Evolutionary conservation across 352 stramenopile species (phyloP).

Genomic region (Phytopythium boreale): DNA sequence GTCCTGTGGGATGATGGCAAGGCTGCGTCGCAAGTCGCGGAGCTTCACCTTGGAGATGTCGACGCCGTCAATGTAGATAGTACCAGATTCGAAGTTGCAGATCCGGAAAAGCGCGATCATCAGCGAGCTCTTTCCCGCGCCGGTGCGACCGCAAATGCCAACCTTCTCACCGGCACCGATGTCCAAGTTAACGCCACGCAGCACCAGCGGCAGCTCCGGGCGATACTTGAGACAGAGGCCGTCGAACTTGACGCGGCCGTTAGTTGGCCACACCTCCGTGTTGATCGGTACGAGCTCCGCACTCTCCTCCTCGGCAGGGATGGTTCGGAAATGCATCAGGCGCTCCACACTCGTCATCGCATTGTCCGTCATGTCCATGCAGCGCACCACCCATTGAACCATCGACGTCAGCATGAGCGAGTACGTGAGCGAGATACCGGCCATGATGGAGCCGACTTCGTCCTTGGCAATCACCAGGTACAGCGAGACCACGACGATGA

Average conservation of each 20-base stretch:
- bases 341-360: conserved; percentile 49
- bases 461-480: conserved; percentile 66
- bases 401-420: conserved; percentile 36
- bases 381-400: conserved; percentile 32
- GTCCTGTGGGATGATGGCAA: conserved; percentile 72
- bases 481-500: conserved; percentile 85
- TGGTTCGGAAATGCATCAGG: conserved; percentile 29
- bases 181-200: conserved; percentile 26
- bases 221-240: conserved; percentile 30
- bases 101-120: conserved; percentile 47
- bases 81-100: conserved; percentile 48
- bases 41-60: conserved; percentile 51
- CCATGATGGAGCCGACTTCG: conserved; percentile 18
- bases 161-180: conserved; percentile 38
- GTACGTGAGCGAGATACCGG: conserved; percentile 36
- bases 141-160: conserved; percentile 54
- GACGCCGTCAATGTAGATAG: conserved; percentile 83
- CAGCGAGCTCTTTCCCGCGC: conserved; percentile 42
- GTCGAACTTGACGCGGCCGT: conserved; percentile 23
- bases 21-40: conserved; percentile 24
- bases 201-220: conserved; percentile 32
- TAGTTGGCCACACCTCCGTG: conserved; percentile 19
- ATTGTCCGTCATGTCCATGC: conserved; percentile 43
- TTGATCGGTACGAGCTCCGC: conserved; percentile 7
- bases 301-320: conserved; percentile 34